A percentile compares a stretch with the other conserved stretches of the same genome.
Evolutionary conservation across 148 eudicot genomes (phyloP).

Genomic region (Rhododendron williamsianum): DNA sequence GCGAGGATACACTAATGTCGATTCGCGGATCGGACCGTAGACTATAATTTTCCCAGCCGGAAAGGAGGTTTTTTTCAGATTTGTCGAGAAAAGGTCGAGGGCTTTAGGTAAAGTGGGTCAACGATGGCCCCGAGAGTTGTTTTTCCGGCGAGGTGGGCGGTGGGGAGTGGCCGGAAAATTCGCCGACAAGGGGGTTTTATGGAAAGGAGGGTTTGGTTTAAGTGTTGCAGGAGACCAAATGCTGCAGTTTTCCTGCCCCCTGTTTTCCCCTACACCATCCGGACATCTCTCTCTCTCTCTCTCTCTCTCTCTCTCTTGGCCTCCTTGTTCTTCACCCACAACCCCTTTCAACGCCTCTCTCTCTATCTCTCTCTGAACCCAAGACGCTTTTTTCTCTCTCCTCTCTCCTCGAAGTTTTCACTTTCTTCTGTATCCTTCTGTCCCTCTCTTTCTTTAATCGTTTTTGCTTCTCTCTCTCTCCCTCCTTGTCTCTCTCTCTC

Average conservation of each 20-base stretch:
- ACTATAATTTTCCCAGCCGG: constrained; percentile 3
- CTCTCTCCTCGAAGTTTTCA: constrained; percentile 1
- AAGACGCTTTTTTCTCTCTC: background rate
- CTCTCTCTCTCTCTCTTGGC: background rate
- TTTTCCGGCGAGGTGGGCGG: constrained; percentile 25
- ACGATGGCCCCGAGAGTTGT: constrained; percentile 4
- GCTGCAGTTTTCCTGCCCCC: constrained; percentile 53
- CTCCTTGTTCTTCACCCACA: background rate
- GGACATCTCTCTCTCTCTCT: constrained; percentile 30
- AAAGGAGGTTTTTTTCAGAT: background rate
- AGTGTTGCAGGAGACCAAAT: constrained; percentile 52
- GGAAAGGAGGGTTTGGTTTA: constrained; percentile 24
- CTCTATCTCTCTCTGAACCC: background rate
- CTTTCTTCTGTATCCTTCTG: background rate
- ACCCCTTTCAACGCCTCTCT: background rate
- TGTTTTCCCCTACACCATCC: constrained; percentile 35
- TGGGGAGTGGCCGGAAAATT: constrained; percentile 1
- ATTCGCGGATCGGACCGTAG: background rate
- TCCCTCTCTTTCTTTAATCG: background rate
- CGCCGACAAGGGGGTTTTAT: constrained; percentile 20
- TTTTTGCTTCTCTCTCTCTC: background rate
- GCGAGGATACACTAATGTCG: background rate
- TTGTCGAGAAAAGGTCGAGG: background rate
- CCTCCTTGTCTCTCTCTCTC: constrained; percentile 2
- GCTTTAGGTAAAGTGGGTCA: constrained; percentile 4